phyloP scores from a whole-genome alignment of 2,329 filamentous ascomycete genomes.

The Ramularia collo-cygni region DNA sequence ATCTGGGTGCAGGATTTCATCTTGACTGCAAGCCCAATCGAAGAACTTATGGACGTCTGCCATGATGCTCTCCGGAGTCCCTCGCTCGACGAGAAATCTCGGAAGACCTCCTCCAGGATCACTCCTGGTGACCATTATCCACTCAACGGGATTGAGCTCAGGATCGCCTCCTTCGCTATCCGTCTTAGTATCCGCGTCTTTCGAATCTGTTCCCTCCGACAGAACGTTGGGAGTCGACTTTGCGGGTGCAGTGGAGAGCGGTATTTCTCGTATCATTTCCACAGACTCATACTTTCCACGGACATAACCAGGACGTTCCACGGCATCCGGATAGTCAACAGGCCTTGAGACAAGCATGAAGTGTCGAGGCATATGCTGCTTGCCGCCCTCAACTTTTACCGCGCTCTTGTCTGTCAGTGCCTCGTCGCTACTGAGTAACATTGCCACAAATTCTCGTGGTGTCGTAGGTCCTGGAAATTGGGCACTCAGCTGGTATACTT shows the following conservation, averaged over 20 bases:
- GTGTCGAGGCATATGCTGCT: conserved; percentile 50
- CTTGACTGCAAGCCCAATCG: conserved; percentile 61
- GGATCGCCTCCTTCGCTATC: conserved; percentile 34
- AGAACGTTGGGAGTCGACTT: conserved; percentile 27
- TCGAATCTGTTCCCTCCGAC: conserved; percentile 6
- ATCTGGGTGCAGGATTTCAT: conserved; percentile 33
- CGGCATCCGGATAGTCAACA: conserved; percentile 67
- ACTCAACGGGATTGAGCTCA: conserved; percentile 66
- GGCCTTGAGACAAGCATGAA: conserved; percentile 87
- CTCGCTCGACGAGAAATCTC: conserved; percentile 83
- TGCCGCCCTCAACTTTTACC: conserved; percentile 24
- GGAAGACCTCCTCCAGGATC: conserved; percentile 86
- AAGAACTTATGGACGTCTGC: conserved; percentile 74
- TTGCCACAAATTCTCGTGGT: conserved; percentile 77
- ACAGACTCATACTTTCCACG: conserved; percentile 85
- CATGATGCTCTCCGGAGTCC: conserved; percentile 74
- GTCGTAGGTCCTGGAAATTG: conserved; percentile 86
- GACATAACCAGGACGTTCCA: conserved; percentile 64
- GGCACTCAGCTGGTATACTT: conserved; percentile 79
- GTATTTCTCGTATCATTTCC: conserved; percentile 81
- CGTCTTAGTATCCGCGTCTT: conserved; percentile 4
- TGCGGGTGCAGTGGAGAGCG: conserved; percentile 40
- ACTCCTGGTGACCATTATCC: conserved; percentile 87
- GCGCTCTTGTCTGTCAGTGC: conserved; percentile 44
- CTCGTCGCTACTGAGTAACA: conserved; percentile 61